Evolutionary conservation across 2,329 filamentous ascomycete genomes (phyloP), one percentile per base, ranked within the genome.

Genomic region (Penicillium digitatum): DNA sequence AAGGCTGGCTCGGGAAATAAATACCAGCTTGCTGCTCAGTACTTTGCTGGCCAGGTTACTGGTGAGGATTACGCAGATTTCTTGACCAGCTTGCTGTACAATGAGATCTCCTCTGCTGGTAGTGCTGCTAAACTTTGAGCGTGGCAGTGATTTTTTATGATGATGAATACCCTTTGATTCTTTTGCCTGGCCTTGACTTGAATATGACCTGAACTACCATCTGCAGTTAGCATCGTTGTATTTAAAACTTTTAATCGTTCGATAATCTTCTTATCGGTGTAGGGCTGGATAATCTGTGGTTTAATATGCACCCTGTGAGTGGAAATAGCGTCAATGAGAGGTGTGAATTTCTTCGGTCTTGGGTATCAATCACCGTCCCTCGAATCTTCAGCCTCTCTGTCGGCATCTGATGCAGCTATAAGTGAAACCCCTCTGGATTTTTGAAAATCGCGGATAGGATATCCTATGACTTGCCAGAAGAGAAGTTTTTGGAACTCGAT

Each of bases 51-150:
- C 43, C 94, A 99, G 81, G 88, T 97, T 55, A 97, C 93, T 3
- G 94, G 94, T 54, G 94, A 97, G 80, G 92, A 96, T 65, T 97
- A 97, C 74, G 91, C 92, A 12, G 94, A 99, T 75, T 97, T 97
- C 79, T 76, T 99, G 79, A 96, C 66, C 59, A 94, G 88, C 49
- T 77, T 96, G 63, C 76, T 96, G 48, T 95, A 95, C 76, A 89
- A 74, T 29, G 71, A 74, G 64, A 74, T 74, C 54, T 73, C 71
- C 34, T 84, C 85, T 57, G 81, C 89, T 55, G 88, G 88, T 59
- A 78, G 81, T 55, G 84, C 83, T 57, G 83, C 85, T n/a, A 87
- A 87, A 76, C 73, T 87, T 71, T 87, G 74, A 77, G 55, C 29
- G 27, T 26, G 39, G 34, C 9, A 37, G 34, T 51, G 47, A 46